Percentiles rank a stretch among this genome's conserved stretches.
phyloP scores from a whole-genome alignment of 129 eudicot genomes.

The Rutidosis leptorrhynchoides region DNA sequence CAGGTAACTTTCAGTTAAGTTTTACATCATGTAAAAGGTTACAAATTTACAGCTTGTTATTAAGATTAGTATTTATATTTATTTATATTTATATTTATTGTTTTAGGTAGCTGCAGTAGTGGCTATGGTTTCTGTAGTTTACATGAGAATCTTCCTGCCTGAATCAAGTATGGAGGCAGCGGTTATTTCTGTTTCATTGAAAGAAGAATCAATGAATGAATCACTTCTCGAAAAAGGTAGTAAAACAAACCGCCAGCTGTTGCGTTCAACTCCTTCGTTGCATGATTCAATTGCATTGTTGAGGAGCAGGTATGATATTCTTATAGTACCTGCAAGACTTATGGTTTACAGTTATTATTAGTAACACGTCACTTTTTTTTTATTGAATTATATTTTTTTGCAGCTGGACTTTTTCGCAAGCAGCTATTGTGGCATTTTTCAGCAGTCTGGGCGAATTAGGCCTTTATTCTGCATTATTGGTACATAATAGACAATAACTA shows the following conservation, averaged over 20 bases:
- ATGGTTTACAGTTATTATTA: background rate
- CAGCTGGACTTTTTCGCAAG: constrained; percentile 69
- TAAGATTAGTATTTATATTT: background rate
- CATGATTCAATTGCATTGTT: constrained; percentile 56
- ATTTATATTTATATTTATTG: background rate
- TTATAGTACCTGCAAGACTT: background rate
- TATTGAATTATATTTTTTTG: too few species aligned
- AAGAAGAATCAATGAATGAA: constrained; percentile 36
- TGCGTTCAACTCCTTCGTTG: constrained; percentile 53
- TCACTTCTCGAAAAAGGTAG: constrained; percentile 50
- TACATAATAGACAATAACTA: constrained; percentile 21
- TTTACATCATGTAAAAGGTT: background rate
- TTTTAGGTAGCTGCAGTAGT: constrained; percentile 73
- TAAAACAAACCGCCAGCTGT: constrained; percentile 31
- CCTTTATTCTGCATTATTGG: constrained; percentile 55
- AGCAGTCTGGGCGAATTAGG: constrained; percentile 63
- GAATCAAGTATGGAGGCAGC: constrained; percentile 46
- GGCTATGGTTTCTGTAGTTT: constrained; percentile 52
- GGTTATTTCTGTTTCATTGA: constrained; percentile 22
- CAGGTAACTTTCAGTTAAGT: constrained; percentile 43
- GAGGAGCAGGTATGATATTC: constrained; percentile 51
- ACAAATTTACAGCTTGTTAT: background rate
- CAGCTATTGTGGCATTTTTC: constrained; percentile 70
- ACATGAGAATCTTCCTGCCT: constrained; percentile 75
- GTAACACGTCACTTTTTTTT: background rate